These are phyloP conservation scores for Chlamydomonas urium DNA, from an alignment of 139 green algal genomes.

Conservation along the genomic window DNA sequence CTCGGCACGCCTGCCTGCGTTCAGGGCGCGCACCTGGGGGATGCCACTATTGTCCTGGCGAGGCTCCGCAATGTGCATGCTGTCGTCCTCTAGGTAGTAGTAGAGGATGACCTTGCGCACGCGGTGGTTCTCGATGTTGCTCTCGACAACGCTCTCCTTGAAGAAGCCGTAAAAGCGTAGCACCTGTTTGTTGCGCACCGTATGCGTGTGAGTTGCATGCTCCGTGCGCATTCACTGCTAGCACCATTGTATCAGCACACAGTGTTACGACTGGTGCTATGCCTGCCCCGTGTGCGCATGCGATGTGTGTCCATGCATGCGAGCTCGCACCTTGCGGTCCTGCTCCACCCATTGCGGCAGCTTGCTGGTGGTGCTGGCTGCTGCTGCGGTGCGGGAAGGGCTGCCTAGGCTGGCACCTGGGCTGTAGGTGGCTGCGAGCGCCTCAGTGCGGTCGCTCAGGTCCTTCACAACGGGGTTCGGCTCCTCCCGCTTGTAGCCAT, in stretches of 20 bases:
- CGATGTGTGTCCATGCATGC: too few relatives aligned
- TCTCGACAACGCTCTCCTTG: slow-evolving; percentile 76
- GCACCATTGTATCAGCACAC: too few relatives aligned
- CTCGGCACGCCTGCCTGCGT: too few relatives aligned
- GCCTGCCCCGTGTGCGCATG: too few relatives aligned
- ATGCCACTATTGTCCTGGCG: slow-evolving; percentile 84
- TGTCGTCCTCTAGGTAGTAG: slow-evolving; percentile 89
- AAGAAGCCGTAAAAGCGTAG: slow-evolving; percentile 92
- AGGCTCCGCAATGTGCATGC: slow-evolving; percentile 81
- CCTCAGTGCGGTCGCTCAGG: background rate
- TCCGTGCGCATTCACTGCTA: too few relatives aligned
- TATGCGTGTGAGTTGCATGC: too few relatives aligned
- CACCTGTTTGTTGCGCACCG: too few relatives aligned
- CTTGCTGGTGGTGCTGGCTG: slow-evolving; percentile 24
- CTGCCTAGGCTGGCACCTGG: background rate
- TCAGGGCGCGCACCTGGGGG: slow-evolving; percentile 53
- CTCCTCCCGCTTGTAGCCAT: slow-evolving; percentile 64
- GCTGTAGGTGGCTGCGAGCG: background rate
- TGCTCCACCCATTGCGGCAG: slow-evolving; percentile 76
- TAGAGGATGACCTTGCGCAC: slow-evolving; percentile 78
- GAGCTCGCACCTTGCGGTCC: slow-evolving; percentile 70
- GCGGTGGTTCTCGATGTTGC: slow-evolving; percentile 70
- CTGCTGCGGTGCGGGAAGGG: background rate
- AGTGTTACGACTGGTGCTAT: too few relatives aligned
- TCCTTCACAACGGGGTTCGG: slow-evolving; percentile 30